These are phyloP conservation scores for Backusella westeae DNA, from an alignment of 192 early-diverging fungal species.

Conservation along the genomic window DNA sequence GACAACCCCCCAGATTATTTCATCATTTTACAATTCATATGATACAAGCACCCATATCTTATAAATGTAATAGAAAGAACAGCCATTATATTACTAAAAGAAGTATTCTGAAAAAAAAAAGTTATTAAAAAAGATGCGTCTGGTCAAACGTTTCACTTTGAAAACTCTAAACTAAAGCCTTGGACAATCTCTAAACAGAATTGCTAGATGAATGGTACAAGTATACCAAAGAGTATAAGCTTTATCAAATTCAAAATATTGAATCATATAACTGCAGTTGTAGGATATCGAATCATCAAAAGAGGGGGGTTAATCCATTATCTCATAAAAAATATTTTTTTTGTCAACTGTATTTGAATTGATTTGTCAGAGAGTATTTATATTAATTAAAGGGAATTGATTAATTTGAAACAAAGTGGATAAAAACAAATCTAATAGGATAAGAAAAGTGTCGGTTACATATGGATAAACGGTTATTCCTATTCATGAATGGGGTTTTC, in stretches of 20 bases:
- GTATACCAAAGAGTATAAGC: neutral
- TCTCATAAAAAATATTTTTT: neutral
- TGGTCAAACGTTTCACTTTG: constrained; percentile 1
- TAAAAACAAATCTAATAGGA: neutral
- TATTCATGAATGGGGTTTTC: neutral
- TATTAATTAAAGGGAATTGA: neutral
- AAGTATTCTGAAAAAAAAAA: neutral
- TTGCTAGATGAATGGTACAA: neutral
- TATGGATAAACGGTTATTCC: neutral
- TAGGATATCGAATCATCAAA: neutral
- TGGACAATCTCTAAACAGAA: neutral
- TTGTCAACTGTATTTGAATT: neutral
- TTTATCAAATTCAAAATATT: neutral
- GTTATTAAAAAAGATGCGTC: neutral
- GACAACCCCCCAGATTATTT: neutral
- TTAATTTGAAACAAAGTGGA: neutral
- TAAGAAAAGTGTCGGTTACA: neutral
- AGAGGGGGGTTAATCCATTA: too few relatives aligned
- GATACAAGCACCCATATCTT: too few relatives aligned
- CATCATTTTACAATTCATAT: neutral
- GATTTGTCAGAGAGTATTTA: neutral
- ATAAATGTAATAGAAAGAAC: neutral
- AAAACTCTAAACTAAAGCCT: neutral
- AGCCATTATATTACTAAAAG: neutral
- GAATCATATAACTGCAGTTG: neutral